Percentiles rank a stretch among this genome's conserved stretches.
These are phyloP conservation scores for Lachancea nothofagi DNA, from an alignment of 805 yeast species.

Conservation along the genomic window DNA sequence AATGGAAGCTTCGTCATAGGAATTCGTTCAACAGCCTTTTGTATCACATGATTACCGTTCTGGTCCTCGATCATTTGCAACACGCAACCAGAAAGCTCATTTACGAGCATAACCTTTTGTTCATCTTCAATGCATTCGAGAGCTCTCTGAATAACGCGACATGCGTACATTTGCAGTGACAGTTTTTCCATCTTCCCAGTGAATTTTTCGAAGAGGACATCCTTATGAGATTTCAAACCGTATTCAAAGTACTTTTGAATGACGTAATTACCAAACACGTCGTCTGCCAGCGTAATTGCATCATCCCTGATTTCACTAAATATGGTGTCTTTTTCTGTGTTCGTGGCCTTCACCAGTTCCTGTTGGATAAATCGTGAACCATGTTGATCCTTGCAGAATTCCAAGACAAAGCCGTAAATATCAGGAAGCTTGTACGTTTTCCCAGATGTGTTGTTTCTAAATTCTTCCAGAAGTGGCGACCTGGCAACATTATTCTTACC, in stretches of 20 bases:
- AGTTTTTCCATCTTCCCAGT: conserved; percentile 66
- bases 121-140: conserved; percentile 61
- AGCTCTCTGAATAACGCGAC: conserved; percentile 94
- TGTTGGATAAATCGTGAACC: conserved; percentile 97
- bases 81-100: conserved; percentile 61
- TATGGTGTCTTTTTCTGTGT: conserved; percentile 71
- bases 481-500: conserved; percentile 43
- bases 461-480: conserved; percentile 79
- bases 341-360: conserved; percentile 56
- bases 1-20: conserved; percentile 68
- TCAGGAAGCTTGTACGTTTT: conserved; percentile 58
- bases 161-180: conserved; percentile 94
- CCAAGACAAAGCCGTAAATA: conserved; percentile 80
- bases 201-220: conserved; percentile 50
- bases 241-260: conserved; percentile 89
- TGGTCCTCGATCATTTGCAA: conserved; percentile 82
- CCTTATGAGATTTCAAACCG: conserved; percentile 66
- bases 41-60: conserved; percentile 97
- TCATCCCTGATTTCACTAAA: conserved; percentile 78
- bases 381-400: conserved; percentile 92
- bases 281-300: conserved; percentile 79
- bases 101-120: conserved; percentile 62
- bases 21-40: conserved; percentile 83
- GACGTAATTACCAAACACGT: conserved; percentile 96
- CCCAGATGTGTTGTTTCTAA: conserved; percentile 56